phyloP scores from a whole-genome alignment of 306 rosid species.

The Glycyrrhiza uralensis region DNA sequence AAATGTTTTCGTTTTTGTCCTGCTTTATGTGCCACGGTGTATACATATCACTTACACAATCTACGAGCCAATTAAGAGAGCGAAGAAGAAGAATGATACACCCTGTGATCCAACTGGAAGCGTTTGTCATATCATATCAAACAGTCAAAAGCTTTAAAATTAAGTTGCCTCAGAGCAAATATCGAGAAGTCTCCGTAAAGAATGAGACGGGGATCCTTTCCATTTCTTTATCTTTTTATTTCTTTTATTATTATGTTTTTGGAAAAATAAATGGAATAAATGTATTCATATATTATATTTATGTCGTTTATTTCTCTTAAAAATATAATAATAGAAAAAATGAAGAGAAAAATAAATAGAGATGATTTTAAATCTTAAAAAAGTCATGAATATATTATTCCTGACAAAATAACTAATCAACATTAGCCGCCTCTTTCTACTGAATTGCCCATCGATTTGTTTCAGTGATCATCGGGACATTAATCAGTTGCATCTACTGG shows the following conservation, averaged over 20 bases:
- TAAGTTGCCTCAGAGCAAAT: conserved; percentile 13
- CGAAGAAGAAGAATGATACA: neutral
- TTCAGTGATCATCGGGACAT: neutral
- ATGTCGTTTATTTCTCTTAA: too few species aligned
- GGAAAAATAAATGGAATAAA: too few species aligned
- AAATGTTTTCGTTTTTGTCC: neutral
- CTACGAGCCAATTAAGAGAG: neutral
- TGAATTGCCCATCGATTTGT: too few species aligned
- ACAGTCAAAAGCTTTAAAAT: conserved; percentile 28
- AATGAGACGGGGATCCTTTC: too few species aligned
- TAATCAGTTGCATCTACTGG: neutral
- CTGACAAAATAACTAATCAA: neutral
- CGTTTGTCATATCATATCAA: neutral
- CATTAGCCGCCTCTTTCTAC: neutral
- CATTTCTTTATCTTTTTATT: too few species aligned
- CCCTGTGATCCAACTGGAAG: conserved; percentile 11
- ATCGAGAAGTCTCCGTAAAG: too few species aligned
- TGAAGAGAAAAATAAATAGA: too few species aligned
- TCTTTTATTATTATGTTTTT: too few species aligned
- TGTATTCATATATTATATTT: too few species aligned
- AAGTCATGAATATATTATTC: neutral
- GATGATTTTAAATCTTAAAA: too few species aligned
- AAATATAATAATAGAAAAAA: too few species aligned
- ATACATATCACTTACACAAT: neutral
- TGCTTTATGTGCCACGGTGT: neutral